Evolutionary conservation across 495 filamentous ascomycete genomes (phyloP).

Genomic region (Penicillium macrosclerotiorum): DNA sequence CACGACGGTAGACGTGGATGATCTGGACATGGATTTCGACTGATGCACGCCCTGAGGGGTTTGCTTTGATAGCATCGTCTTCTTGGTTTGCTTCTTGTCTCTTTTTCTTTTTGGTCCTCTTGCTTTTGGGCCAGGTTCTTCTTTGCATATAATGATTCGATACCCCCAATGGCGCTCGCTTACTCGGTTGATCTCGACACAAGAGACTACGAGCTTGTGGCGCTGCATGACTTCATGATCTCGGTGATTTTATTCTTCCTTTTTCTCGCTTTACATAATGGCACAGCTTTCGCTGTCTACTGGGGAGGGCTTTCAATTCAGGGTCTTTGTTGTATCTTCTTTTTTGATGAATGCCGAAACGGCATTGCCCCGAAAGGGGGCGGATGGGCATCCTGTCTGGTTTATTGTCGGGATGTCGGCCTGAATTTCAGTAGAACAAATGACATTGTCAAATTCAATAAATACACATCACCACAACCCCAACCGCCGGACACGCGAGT

Average conservation of each 20-base stretch:
- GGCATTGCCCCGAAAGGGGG: neutral
- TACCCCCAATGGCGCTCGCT: constrained; percentile 23
- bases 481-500: too few species aligned
- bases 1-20: constrained; percentile 72
- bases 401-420: too few species aligned
- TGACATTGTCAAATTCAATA: constrained; percentile 7
- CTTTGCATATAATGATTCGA: constrained; percentile 20
- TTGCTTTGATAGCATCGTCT: neutral
- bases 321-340: neutral
- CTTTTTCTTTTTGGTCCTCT: constrained; percentile 1
- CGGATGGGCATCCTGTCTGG: too few species aligned
- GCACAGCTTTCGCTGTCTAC: neutral
- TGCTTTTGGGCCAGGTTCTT: neutral
- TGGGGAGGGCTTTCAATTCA: neutral
- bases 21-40: constrained; percentile 47
- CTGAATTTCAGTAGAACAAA: neutral
- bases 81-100: neutral
- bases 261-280: neutral
- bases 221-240: constrained; percentile 22
- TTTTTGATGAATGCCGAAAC: constrained; percentile 1
- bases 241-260: constrained; percentile 11
- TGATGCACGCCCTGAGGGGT: neutral
- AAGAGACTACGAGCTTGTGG: constrained; percentile 4
- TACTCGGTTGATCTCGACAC: constrained; percentile 5
- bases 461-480: constrained; percentile 8